phyloP scores from a whole-genome alignment of 495 filamentous ascomycete species.

The Aspergillus incahuasiensis region DNA sequence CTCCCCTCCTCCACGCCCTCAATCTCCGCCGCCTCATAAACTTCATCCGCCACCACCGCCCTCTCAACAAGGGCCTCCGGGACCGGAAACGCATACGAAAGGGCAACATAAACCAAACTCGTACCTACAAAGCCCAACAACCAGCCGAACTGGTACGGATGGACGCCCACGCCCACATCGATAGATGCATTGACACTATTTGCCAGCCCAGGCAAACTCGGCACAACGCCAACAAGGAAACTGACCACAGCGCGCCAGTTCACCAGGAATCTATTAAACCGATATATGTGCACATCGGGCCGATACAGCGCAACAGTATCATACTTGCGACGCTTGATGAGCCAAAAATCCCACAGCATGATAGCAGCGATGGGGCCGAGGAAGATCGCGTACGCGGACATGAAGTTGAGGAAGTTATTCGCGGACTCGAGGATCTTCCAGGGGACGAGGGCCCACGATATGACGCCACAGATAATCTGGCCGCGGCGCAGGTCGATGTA shows the following conservation, averaged over 20 bases:
- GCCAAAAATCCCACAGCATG: slow-evolving; percentile 64
- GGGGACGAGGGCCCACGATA: slow-evolving; percentile 57
- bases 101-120: slow-evolving; percentile 40
- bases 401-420: slow-evolving; percentile 55
- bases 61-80: slow-evolving; percentile 35
- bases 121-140: slow-evolving; percentile 48
- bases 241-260: slow-evolving; percentile 65
- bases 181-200: slow-evolving; percentile 44
- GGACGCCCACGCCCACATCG: slow-evolving; percentile 41
- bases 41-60: slow-evolving; percentile 46
- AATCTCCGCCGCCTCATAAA: slow-evolving; percentile 35
- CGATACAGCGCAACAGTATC: slow-evolving; percentile 52
- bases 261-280: slow-evolving; percentile 53
- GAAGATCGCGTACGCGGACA: slow-evolving; percentile 63
- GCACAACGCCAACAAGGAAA: slow-evolving; percentile 58
- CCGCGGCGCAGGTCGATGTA: slow-evolving; percentile 60
- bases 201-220: slow-evolving; percentile 56
- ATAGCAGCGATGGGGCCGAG: slow-evolving; percentile 65
- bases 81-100: slow-evolving; percentile 36
- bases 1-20: slow-evolving; percentile 22
- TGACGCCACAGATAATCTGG: slow-evolving; percentile 55
- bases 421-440: slow-evolving; percentile 62
- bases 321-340: slow-evolving; percentile 56
- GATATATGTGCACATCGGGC: slow-evolving; percentile 34
- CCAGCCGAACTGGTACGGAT: slow-evolving; percentile 55